Percentiles rank a stretch among this genome's conserved stretches.
Evolutionary conservation across 2,329 filamentous ascomycete genomes (phyloP).

Genomic region (Cytospora piceicola): DNA sequence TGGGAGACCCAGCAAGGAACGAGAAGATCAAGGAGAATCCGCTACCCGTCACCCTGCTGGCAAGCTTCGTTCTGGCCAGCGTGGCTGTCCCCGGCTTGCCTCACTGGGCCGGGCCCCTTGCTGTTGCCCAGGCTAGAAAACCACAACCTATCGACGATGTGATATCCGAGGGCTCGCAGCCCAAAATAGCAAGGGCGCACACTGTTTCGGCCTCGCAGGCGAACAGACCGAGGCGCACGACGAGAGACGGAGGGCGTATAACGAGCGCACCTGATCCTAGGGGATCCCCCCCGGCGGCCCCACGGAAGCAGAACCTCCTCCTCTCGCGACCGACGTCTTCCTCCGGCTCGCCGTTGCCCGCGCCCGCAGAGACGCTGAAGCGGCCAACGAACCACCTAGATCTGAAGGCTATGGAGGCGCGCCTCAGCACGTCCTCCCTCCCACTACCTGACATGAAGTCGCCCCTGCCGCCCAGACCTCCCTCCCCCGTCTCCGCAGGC

Average conservation of each 20-base stretch:
- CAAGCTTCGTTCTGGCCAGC: conserved; percentile 78
- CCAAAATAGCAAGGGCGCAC: conserved; percentile 61
- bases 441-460: conserved; percentile 65
- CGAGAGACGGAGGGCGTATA: conserved; percentile 51
- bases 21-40: conserved; percentile 84
- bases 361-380: conserved; percentile 44
- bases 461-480: conserved; percentile 56
- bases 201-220: conserved; percentile 59
- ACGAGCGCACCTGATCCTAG: conserved; percentile 49
- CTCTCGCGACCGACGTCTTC: conserved; percentile 34
- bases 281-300: conserved; percentile 28
- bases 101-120: conserved; percentile 78
- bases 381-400: conserved; percentile 54
- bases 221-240: conserved; percentile 52
- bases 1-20: conserved; percentile 67
- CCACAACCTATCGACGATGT: conserved; percentile 66
- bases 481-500: conserved; percentile 62
- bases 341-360: conserved; percentile 35
- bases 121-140: conserved; percentile 79
- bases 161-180: conserved; percentile 58
- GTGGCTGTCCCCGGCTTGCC: conserved; percentile 75
- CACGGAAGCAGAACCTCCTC: conserved; percentile 32
- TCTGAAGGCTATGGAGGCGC: conserved; percentile 59
- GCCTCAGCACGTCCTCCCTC: conserved; percentile 69
- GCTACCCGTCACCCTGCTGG: conserved; percentile 77